Evolutionary conservation across 1,139 yeast species (phyloP).

Genomic region (Yamadazyma epiphylla): DNA sequence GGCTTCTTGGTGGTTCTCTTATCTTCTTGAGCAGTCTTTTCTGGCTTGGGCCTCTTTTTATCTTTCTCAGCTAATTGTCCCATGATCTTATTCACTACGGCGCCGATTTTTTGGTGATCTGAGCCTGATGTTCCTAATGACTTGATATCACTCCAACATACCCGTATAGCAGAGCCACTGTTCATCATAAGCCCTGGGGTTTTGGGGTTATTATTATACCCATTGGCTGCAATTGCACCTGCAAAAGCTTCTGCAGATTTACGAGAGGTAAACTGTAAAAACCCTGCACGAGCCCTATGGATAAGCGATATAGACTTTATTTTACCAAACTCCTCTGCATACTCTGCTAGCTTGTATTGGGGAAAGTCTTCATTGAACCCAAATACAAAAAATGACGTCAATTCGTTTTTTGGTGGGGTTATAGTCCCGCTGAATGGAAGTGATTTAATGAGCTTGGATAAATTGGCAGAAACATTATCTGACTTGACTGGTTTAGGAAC

Average conservation of each 20-base stretch:
- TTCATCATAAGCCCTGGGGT: constrained; percentile 36
- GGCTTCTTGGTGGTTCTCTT: constrained; percentile 4
- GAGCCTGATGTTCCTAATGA: constrained; percentile 44
- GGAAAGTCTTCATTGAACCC: constrained; percentile 70
- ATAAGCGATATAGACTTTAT: constrained; percentile 49
- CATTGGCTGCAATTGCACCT: constrained; percentile 22
- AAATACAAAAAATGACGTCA: constrained; percentile 63
- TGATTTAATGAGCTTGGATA: constrained; percentile 47
- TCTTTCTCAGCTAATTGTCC: constrained; percentile 49
- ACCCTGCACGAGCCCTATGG: constrained; percentile 66
- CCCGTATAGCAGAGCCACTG: constrained; percentile 45
- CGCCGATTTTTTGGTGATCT: constrained; percentile 50
- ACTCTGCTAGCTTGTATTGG: constrained; percentile 52
- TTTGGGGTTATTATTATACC: constrained; percentile 20
- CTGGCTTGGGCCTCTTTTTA: constrained; percentile 3
- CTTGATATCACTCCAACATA: constrained; percentile 63
- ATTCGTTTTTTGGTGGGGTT: constrained; percentile 25
- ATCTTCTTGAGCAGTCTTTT: constrained; percentile 2
- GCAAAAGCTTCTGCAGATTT: constrained; percentile 57
- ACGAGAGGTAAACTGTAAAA: constrained; percentile 48
- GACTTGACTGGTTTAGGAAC: constrained; percentile 1
- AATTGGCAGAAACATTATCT: constrained; percentile 25
- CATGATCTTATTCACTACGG: constrained; percentile 56
- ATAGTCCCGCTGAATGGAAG: constrained; percentile 62
- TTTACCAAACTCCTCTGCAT: constrained; percentile 43